Evolutionary conservation across 495 filamentous ascomycete species (phyloP).

Genomic region (Talaromyces borbonicus): DNA sequence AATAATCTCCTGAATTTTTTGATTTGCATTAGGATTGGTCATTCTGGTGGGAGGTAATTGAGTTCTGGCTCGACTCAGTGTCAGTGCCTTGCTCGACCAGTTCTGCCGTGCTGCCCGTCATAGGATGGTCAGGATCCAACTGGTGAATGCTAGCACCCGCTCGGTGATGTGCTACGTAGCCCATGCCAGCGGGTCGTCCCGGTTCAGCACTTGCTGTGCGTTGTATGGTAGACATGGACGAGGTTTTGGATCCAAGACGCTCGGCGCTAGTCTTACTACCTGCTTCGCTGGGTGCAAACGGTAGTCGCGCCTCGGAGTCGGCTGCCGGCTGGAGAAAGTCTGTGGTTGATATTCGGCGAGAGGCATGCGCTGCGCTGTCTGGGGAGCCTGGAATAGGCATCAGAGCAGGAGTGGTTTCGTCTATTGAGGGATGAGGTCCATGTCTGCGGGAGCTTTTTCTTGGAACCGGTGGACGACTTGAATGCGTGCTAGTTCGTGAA

Average conservation of each 20-base stretch:
- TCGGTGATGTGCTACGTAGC: conserved; percentile 64
- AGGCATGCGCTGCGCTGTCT: conserved; percentile 7
- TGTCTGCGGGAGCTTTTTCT: conserved; percentile 54
- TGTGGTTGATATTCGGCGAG: conserved; percentile 8
- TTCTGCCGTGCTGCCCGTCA: conserved; percentile 40
- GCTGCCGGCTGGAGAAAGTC: conserved; percentile 19
- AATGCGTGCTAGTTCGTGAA: conserved; percentile 42
- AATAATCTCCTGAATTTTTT: not conserved
- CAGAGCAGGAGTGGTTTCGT: conserved; percentile 4
- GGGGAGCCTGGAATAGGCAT: conserved; percentile 18
- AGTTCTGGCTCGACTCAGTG: not conserved
- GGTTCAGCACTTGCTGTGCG: conserved; percentile 23
- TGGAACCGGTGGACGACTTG: conserved; percentile 39
- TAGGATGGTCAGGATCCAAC: conserved; percentile 44
- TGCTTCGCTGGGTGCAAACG: conserved; percentile 44
- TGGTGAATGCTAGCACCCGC: conserved; percentile 49
- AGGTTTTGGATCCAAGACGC: conserved; percentile 33
- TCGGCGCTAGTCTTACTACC: conserved; percentile 43
- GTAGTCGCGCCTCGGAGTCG: conserved; percentile 38
- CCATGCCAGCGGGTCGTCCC: conserved; percentile 52
- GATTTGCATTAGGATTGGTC: not conserved
- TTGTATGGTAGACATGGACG: conserved; percentile 37
- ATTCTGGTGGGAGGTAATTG: not conserved
- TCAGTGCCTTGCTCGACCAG: conserved; percentile 23
- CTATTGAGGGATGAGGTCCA: conserved; percentile 12